phyloP scores from a whole-genome alignment of 306 rosid genomes.

The Ormosia semicastrata region DNA sequence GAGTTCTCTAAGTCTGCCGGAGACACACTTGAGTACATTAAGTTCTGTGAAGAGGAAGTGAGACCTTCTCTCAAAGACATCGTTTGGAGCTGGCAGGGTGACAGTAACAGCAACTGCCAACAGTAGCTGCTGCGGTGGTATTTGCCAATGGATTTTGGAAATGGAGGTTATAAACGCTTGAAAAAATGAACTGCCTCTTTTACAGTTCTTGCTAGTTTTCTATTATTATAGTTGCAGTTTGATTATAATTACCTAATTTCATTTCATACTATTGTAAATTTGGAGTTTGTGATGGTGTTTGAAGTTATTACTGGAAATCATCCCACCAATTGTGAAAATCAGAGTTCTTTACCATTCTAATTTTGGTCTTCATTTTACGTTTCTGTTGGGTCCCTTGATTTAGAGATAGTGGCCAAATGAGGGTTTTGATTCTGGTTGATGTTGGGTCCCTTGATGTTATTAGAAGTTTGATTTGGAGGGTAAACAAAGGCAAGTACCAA shows the following conservation, averaged over 20 bases:
- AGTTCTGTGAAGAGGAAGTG: slow-evolving; percentile 66
- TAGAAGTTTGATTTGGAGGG: background rate
- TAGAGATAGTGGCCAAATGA: background rate
- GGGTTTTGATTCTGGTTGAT: background rate
- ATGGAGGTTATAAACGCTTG: background rate
- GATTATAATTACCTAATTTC: background rate
- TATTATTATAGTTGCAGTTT: background rate
- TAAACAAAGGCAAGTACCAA: background rate
- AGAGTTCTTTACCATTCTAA: background rate
- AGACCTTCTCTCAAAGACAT: slow-evolving; percentile 85
- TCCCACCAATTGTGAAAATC: background rate
- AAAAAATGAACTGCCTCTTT: background rate
- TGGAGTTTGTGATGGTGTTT: background rate
- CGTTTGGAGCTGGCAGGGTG: slow-evolving; percentile 96
- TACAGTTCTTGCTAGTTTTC: background rate
- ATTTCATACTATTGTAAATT: background rate
- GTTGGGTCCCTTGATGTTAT: background rate
- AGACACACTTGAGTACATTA: slow-evolving; percentile 65
- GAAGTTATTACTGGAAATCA: background rate
- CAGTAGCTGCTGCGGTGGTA: background rate
- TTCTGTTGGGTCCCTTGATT: no score
- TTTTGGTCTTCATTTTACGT: background rate
- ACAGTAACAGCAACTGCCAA: background rate
- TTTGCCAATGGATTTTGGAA: background rate
- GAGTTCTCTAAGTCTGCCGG: slow-evolving; percentile 66